phyloP scores from a whole-genome alignment of 1,284 basidiomycete genomes.

The Trametes pubescens region DNA sequence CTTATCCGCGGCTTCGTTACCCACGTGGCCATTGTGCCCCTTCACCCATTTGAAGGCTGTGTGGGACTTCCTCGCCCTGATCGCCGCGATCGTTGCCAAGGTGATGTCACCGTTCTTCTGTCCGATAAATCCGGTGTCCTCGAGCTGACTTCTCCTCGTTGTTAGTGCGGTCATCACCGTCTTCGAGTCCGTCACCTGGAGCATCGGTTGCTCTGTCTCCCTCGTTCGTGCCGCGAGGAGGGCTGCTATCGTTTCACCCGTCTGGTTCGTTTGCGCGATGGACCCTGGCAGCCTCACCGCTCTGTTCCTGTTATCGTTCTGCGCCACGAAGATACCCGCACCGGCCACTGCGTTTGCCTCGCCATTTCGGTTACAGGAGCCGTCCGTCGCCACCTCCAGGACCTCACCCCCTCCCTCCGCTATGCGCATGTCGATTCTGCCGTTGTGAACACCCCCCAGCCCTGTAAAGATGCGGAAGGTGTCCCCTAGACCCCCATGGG shows the following conservation, averaged over 20 bases:
- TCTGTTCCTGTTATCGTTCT: not conserved
- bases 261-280: slow-evolving; percentile 26
- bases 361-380: slow-evolving; percentile 38
- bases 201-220: not conserved
- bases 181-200: slow-evolving; percentile 19
- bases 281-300: slow-evolving; percentile 6
- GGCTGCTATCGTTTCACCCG: slow-evolving; percentile 21
- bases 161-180: slow-evolving; percentile 14
- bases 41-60: slow-evolving; percentile 42
- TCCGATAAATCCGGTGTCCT: slow-evolving; percentile 19
- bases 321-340: slow-evolving; percentile 20
- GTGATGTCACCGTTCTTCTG: slow-evolving; percentile 2
- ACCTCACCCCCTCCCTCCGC: fast-evolving
- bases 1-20: slow-evolving; percentile 39
- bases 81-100: slow-evolving; percentile 2
- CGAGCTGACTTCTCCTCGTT: not conserved
- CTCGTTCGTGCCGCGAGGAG: not conserved
- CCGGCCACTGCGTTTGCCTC: slow-evolving; percentile 24
- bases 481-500: not conserved
- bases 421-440: not conserved
- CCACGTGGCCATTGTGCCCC: slow-evolving; percentile 34
- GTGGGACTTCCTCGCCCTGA: slow-evolving; percentile 27
- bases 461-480: slow-evolving; percentile 15
- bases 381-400: slow-evolving; percentile 41
- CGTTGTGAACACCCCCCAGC: not conserved